Percentiles rank a stretch among this genome's conserved stretches.
Conservation (phyloP, 1,284 basidiomycete species). For the Sparassis latifolia region DNA sequence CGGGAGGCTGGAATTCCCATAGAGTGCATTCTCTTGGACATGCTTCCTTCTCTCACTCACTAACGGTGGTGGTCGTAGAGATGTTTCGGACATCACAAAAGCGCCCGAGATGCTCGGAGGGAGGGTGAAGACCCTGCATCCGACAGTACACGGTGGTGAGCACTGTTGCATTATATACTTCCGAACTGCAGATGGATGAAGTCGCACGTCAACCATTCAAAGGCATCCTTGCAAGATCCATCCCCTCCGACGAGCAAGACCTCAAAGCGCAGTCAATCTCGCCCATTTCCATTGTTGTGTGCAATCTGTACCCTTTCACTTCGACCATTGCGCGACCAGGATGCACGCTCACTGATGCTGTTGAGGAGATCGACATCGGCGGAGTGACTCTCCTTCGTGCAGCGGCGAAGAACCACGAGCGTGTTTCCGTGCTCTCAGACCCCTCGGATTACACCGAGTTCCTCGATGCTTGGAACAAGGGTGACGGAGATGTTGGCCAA, state of each 20-base stretch:
- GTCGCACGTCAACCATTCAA: neutral
- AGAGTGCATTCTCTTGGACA: conserved; percentile 53
- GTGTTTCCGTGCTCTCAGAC: conserved; percentile 89
- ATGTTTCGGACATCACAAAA: conserved; percentile 97
- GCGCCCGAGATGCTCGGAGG: conserved; percentile 99
- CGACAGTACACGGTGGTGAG: conserved; percentile 93
- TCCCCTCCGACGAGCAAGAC: conserved; percentile 82
- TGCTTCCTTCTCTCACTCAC: neutral
- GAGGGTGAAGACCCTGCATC: conserved; percentile 98
- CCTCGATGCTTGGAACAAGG: conserved; percentile 67
- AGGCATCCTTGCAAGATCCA: conserved; percentile 89
- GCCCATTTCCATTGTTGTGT: conserved; percentile 92
- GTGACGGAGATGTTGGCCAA: conserved; percentile 66
- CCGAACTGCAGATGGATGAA: neutral
- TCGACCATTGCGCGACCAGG: conserved; percentile 85
- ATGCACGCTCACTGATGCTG: conserved; percentile 87
- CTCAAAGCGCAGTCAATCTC: conserved; percentile 77
- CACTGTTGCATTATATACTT: conserved; percentile 1
- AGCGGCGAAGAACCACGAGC: conserved; percentile 97
- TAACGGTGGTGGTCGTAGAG: conserved; percentile 42
- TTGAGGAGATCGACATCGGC: conserved; percentile 99
- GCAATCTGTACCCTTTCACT: conserved; percentile 98
- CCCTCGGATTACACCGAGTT: conserved; percentile 91
- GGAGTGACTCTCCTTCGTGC: conserved; percentile 97
- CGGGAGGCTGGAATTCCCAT: conserved; percentile 90